phyloP scores from a whole-genome alignment of 192 early-diverging fungal genomes.

The Gonapodya prolifera region DNA sequence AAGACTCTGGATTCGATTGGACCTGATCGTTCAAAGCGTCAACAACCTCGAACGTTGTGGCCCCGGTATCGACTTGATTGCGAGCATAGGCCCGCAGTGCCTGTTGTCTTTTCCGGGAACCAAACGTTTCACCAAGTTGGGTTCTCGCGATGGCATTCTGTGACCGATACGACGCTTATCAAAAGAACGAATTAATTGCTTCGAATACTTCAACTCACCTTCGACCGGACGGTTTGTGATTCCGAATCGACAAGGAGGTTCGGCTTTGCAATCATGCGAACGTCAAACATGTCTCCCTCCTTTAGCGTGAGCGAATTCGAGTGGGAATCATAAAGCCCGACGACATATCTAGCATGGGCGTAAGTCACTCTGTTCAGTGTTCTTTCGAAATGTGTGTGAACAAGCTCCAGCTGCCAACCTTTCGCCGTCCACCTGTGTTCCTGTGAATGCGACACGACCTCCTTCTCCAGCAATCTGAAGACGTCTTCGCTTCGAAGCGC shows the following conservation, averaged over 20 bases:
- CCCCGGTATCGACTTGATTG: slow-evolving; percentile 69
- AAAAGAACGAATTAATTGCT: background rate
- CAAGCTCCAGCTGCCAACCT: too few relatives aligned
- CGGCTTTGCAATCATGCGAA: background rate
- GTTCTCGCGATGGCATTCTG: slow-evolving; percentile 53
- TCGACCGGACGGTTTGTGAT: background rate
- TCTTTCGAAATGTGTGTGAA: too few relatives aligned
- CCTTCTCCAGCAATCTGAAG: background rate
- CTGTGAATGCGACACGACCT: background rate
- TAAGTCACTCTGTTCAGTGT: too few relatives aligned
- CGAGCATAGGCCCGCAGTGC: slow-evolving; percentile 68
- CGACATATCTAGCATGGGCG: background rate
- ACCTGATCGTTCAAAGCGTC: background rate
- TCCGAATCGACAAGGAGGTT: background rate
- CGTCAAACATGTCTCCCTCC: background rate
- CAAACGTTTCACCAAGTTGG: slow-evolving; percentile 80
- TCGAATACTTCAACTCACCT: background rate
- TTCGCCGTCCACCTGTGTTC: background rate
- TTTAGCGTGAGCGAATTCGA: background rate
- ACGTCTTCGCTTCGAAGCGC: background rate
- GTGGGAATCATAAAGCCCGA: background rate
- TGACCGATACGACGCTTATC: background rate
- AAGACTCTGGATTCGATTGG: background rate
- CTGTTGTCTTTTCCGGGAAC: slow-evolving; percentile 78
- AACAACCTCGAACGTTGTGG: background rate